A percentile compares a stretch with the other conserved stretches of the same genome.
phyloP scores from a whole-genome alignment of 306 rosid genomes.

The Prunus armeniaca region DNA sequence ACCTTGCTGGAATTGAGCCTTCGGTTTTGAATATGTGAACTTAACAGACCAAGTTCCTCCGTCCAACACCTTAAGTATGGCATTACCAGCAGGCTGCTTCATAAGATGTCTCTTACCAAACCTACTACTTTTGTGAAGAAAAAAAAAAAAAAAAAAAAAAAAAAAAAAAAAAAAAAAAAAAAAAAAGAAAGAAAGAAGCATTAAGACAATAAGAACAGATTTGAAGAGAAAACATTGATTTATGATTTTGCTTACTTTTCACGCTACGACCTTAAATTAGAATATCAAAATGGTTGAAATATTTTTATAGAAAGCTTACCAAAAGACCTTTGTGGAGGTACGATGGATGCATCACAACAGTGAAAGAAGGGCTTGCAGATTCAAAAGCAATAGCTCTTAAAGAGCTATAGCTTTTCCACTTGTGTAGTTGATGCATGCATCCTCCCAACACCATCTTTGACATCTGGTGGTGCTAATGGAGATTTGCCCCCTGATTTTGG shows the following conservation, averaged over 20 bases:
- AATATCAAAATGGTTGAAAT: too few species aligned
- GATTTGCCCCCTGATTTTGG: not conserved
- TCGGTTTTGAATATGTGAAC: not conserved
- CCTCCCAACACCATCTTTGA: not conserved
- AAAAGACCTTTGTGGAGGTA: not conserved
- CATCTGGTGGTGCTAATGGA: too few species aligned
- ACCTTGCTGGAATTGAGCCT: not conserved
- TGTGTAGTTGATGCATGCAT: not conserved
- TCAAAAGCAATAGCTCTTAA: not conserved
- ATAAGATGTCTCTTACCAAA: not conserved
- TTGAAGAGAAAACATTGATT: not conserved
- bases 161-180: too few species aligned
- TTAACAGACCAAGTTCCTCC: not conserved
- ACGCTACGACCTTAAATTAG: too few species aligned
- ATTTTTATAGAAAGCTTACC: constrained; percentile 20
- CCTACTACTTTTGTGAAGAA: too few species aligned
- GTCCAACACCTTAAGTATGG: not conserved
- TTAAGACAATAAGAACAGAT: not conserved
- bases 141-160: too few species aligned
- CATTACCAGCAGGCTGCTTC: not conserved
- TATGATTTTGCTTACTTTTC: not conserved
- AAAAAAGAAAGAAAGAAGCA: not conserved
- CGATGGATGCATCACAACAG: not conserved
- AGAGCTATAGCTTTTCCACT: not conserved
- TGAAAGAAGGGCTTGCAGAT: constrained; percentile 12